Conservation (phyloP, 2,329 filamentous ascomycete species). For the Pseudogymnoascus verrucosus region DNA sequence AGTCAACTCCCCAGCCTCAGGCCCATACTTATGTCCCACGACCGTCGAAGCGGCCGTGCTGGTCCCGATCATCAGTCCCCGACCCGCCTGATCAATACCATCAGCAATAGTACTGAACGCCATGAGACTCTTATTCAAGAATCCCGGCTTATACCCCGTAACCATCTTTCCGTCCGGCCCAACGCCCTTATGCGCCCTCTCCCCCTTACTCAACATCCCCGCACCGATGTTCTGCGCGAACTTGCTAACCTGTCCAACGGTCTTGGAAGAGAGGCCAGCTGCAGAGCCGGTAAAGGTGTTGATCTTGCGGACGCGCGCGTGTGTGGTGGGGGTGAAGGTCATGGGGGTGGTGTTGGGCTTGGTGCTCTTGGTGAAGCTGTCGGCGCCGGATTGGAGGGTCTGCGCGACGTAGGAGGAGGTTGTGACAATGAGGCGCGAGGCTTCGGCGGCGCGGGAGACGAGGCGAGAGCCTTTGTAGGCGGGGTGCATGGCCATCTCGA, state of each 20-base stretch:
- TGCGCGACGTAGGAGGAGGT: conserved; percentile 73
- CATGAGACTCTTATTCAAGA: conserved; percentile 94
- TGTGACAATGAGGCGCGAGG: conserved; percentile 86
- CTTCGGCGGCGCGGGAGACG: conserved; percentile 78
- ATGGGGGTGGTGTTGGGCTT: conserved; percentile 73
- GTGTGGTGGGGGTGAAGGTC: conserved; percentile 79
- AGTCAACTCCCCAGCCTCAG: conserved; percentile 74
- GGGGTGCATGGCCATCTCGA: conserved; percentile 73
- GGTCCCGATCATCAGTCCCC: conserved; percentile 65
- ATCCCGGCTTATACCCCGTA: conserved; percentile 70
- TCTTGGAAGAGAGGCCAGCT: conserved; percentile 73
- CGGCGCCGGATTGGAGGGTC: conserved; percentile 67
- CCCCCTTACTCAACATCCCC: conserved; percentile 55
- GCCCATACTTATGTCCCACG: conserved; percentile 81
- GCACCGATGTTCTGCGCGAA: conserved; percentile 89
- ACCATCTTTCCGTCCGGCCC: conserved; percentile 60
- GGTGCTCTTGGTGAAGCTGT: conserved; percentile 71
- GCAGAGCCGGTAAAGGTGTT: conserved; percentile 77
- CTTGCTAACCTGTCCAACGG: conserved; percentile 73
- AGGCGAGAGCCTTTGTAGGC: conserved; percentile 84
- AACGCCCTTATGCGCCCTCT: conserved; percentile 49
- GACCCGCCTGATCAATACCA: conserved; percentile 81
- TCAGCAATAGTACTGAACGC: conserved; percentile 93
- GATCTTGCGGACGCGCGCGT: conserved; percentile 78
- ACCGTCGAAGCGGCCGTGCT: conserved; percentile 76